These are phyloP conservation scores for Entoloma clypeatum DNA, from an alignment of 1,284 basidiomycete species.

Conservation along the genomic window DNA sequence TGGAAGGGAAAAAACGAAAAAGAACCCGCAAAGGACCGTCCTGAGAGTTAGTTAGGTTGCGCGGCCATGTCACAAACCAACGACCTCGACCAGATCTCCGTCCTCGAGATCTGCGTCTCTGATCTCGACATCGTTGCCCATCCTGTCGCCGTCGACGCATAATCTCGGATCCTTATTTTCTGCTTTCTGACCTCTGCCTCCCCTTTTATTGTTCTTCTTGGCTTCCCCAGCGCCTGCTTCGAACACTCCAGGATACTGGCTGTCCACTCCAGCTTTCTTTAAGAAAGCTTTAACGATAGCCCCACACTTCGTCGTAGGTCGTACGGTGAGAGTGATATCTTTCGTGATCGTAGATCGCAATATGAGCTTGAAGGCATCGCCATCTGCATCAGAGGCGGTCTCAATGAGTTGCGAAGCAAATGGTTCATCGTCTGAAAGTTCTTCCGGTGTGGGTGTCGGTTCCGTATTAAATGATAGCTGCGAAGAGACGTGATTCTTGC, in stretches of 20 bases:
- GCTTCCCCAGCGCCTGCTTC: conserved; percentile 13
- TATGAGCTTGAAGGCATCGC: conserved; percentile 56
- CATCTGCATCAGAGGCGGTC: conserved; percentile 41
- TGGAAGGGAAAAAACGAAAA: conserved; percentile 3
- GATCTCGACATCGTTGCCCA: conserved; percentile 54
- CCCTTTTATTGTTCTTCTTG: conserved; percentile 23
- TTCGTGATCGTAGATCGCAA: conserved; percentile 55
- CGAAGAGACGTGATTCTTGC: conserved; percentile 30
- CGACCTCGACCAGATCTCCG: conserved; percentile 70
- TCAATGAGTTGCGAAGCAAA: conserved; percentile 27
- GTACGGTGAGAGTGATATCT: conserved; percentile 61
- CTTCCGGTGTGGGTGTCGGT: conserved; percentile 10
- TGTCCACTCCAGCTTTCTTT: conserved; percentile 55
- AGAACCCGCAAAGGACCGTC: too few species aligned
- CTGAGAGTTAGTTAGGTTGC: too few species aligned
- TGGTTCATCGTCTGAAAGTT: conserved; percentile 15
- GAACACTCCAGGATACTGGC: conserved; percentile 43
- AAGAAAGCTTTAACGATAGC: conserved; percentile 69
- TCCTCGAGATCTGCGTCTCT: conserved; percentile 67
- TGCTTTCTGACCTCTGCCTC: conserved; percentile 20
- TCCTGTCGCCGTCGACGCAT: conserved; percentile 65
- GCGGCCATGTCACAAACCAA: conserved; percentile 59
- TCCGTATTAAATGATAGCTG: conserved; percentile 14
- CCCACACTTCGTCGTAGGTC: conserved; percentile 68
- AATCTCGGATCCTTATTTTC: conserved; percentile 46